These are phyloP conservation scores for Yamadazyma spencermartinsiae DNA, from an alignment of 1,139 yeast species.

Conservation along the genomic window DNA sequence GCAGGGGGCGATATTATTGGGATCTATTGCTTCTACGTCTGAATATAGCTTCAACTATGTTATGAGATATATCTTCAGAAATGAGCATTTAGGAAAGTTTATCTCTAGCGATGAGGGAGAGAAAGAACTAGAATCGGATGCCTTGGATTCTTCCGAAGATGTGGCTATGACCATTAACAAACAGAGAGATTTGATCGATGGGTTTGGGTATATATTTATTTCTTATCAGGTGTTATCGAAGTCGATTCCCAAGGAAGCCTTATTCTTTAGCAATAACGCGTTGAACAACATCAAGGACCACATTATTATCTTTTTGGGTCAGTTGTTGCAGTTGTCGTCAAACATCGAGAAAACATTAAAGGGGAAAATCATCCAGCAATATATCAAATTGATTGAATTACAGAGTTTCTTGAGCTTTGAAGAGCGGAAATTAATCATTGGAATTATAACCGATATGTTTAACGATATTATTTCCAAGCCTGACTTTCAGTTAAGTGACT, in stretches of 20 bases:
- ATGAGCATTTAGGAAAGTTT: conserved; percentile 41
- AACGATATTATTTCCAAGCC: conserved; percentile 34
- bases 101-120: conserved; percentile 21
- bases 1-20: conserved; percentile 60
- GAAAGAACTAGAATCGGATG: conserved; percentile 11
- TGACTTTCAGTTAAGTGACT: conserved; percentile 36
- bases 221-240: conserved; percentile 24
- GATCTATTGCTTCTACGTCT: conserved; percentile 49
- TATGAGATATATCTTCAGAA: conserved; percentile 33
- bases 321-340: conserved; percentile 66
- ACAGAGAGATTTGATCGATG: conserved; percentile 61
- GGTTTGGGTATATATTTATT: conserved; percentile 53
- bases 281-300: conserved; percentile 55
- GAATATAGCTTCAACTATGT: conserved; percentile 46
- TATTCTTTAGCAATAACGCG: conserved; percentile 15
- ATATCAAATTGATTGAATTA: conserved; percentile 54
- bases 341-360: conserved; percentile 67
- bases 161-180: conserved; percentile 47
- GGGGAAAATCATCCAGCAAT: conserved; percentile 63
- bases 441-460: conserved; percentile 64
- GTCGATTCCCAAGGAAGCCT: conserved; percentile 32
- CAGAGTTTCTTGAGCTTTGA: conserved; percentile 45
- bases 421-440: conserved; percentile 65
- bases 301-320: conserved; percentile 63
- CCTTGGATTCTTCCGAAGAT: conserved; percentile 24